These are phyloP conservation scores for Colletotrichum somersetense DNA, from an alignment of 2,329 filamentous ascomycete genomes.

Conservation along the genomic window DNA sequence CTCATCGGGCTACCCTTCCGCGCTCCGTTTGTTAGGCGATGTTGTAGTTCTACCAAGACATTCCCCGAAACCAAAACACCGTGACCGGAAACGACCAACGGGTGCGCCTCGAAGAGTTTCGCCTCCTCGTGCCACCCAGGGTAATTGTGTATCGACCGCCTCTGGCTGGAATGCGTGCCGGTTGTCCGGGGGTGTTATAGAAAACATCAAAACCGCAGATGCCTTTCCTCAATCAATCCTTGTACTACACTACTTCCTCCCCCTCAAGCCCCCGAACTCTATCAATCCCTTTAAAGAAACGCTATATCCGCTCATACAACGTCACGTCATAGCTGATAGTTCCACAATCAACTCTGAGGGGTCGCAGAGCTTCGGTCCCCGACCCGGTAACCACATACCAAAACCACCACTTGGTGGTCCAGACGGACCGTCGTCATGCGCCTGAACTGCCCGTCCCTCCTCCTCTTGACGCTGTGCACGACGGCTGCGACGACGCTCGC, in stretches of 20 bases:
- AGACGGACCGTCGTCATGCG: constrained; percentile 2
- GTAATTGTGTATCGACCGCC: neutral
- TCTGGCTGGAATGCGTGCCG: constrained; percentile 1
- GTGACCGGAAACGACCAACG: constrained; percentile 1
- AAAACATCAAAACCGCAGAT: too few relatives aligned
- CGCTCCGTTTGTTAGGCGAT: neutral
- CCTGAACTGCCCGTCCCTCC: neutral
- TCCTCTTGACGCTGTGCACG: neutral
- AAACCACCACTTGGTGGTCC: neutral
- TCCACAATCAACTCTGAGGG: neutral
- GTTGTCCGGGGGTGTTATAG: neutral
- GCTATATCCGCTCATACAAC: too few relatives aligned
- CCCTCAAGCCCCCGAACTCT: neutral
- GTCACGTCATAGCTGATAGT: neutral
- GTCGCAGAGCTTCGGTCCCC: neutral
- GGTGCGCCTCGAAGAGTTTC: neutral
- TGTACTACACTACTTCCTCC: too few relatives aligned
- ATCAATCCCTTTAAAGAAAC: neutral
- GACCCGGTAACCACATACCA: neutral
- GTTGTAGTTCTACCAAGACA: neutral
- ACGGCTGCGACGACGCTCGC: constrained; percentile 18
- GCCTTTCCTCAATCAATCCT: neutral
- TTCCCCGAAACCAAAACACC: neutral
- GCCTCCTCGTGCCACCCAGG: neutral
- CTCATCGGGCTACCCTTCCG: neutral